phyloP scores from a whole-genome alignment of 176 grass and related monocot genomes.

The Otatea glauca region DNA sequence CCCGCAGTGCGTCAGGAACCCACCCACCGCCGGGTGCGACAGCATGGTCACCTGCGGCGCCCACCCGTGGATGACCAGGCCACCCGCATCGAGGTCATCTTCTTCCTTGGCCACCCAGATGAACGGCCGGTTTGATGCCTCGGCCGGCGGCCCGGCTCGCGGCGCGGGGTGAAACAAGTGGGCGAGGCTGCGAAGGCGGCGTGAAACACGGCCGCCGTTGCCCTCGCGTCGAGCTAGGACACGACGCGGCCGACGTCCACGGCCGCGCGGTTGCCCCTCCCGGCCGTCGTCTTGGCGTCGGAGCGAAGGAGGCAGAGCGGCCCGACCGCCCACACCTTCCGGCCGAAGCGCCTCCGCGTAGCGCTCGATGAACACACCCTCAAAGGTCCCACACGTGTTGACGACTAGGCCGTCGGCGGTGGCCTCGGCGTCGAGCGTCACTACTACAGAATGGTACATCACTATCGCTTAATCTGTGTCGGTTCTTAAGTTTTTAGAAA shows the following conservation, averaged over 20 bases:
- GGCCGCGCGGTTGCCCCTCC: slow-evolving; percentile 36
- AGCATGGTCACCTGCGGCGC: slow-evolving; percentile 63
- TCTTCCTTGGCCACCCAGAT: slow-evolving; percentile 43
- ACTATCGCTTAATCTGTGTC: too few species aligned
- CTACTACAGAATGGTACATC: too few species aligned
- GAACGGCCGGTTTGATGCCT: slow-evolving; percentile 47
- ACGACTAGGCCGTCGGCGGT: slow-evolving; percentile 48
- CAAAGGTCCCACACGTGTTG: slow-evolving; percentile 56
- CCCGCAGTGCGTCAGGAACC: slow-evolving; percentile 67
- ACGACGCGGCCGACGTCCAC: slow-evolving; percentile 23
- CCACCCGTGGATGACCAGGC: slow-evolving; percentile 66
- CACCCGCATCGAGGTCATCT: neutral
- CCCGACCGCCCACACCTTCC: slow-evolving; percentile 53
- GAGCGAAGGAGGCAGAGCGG: slow-evolving; percentile 50
- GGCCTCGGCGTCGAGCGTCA: slow-evolving; percentile 56
- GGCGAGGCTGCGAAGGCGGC: slow-evolving; percentile 48
- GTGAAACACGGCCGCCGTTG: slow-evolving; percentile 41
- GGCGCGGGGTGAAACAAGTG: slow-evolving; percentile 24
- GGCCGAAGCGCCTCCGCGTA: slow-evolving; percentile 50
- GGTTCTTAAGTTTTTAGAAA: too few species aligned
- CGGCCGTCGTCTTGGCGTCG: slow-evolving; percentile 17
- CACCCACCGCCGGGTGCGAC: neutral
- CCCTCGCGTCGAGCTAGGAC: slow-evolving; percentile 36
- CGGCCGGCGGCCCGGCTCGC: slow-evolving; percentile 48
- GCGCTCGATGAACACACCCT: slow-evolving; percentile 40